Conservation (phyloP, 192 early-diverging fungal genomes). For the Dissophora ornata region DNA sequence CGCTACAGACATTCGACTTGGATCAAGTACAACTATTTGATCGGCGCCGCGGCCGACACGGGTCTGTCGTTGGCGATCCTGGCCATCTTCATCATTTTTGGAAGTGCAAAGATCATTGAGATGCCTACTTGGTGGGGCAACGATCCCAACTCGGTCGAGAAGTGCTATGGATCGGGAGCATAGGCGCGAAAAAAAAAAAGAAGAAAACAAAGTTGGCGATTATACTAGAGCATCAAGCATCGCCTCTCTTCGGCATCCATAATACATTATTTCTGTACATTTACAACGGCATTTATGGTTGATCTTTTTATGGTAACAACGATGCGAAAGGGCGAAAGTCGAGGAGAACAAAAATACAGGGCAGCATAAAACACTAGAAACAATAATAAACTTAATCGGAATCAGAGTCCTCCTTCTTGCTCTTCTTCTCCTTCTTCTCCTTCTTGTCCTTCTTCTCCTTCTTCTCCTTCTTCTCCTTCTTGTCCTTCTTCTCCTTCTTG, state of each 20-base stretch:
- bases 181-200: too few species aligned
- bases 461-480: constrained; percentile 67
- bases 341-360: too few species aligned
- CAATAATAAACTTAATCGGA: constrained; percentile 21
- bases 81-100: constrained; percentile 47
- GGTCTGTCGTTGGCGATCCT: constrained; percentile 48
- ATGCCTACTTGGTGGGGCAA: constrained; percentile 54
- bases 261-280: neutral
- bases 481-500: constrained; percentile 59
- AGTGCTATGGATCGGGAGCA: constrained; percentile 42
- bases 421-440: constrained; percentile 59
- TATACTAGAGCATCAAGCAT: neutral
- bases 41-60: constrained; percentile 51
- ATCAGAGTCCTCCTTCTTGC: constrained; percentile 49
- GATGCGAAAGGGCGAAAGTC: too few species aligned
- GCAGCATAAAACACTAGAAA: too few species aligned
- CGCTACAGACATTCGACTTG: constrained; percentile 54
- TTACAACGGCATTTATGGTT: too few species aligned
- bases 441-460: constrained; percentile 72
- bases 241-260: neutral
- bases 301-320: too few species aligned
- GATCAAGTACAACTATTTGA: constrained; percentile 59
- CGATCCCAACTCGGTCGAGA: constrained; percentile 34
- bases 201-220: too few species aligned
- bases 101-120: constrained; percentile 45